Conservation (phyloP, 345 rosid genomes). For the Adansonia digitata region DNA sequence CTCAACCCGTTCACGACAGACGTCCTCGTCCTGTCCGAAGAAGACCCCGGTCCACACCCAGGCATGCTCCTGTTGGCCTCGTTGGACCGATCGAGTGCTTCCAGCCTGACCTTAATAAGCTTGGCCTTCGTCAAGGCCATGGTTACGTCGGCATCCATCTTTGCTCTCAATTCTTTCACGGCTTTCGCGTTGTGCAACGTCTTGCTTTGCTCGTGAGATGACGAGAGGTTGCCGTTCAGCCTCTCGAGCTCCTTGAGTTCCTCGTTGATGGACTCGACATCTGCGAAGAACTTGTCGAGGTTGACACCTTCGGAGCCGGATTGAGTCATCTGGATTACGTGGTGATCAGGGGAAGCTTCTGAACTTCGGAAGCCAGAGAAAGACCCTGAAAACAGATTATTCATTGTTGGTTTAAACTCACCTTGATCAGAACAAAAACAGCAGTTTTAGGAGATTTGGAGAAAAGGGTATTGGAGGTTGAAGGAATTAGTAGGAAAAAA, state of each 20-base stretch:
- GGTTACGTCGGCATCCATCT: conserved; percentile 81
- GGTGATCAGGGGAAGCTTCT: conserved; percentile 39
- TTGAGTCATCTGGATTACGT: conserved; percentile 29
- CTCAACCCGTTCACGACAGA: conserved; percentile 80
- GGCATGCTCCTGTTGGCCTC: conserved; percentile 66
- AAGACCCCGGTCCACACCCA: conserved; percentile 85
- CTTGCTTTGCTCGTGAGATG: conserved; percentile 85
- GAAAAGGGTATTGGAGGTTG: not conserved
- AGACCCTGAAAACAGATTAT: conserved; percentile 73
- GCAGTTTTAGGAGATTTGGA: not conserved
- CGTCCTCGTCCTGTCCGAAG: conserved; percentile 84
- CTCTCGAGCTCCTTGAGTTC: conserved; percentile 72
- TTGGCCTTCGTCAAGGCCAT: conserved; percentile 77
- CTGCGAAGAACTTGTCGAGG: conserved; percentile 75
- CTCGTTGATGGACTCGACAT: conserved; percentile 73
- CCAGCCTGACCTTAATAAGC: conserved; percentile 65
- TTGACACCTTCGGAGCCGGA: conserved; percentile 44
- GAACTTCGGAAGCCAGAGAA: conserved; percentile 46
- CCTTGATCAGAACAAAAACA: too few species aligned
- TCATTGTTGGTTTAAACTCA: conserved; percentile 45
- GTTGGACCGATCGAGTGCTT: conserved; percentile 84
- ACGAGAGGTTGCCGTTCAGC: conserved; percentile 48
- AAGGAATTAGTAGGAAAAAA: not conserved
- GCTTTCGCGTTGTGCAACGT: conserved; percentile 74
- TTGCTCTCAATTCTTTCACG: conserved; percentile 66